A percentile compares a stretch with the other conserved stretches of the same genome.
phyloP scores from a whole-genome alignment of 2,329 filamentous ascomycete species.

The Cyclaneusma minus region DNA sequence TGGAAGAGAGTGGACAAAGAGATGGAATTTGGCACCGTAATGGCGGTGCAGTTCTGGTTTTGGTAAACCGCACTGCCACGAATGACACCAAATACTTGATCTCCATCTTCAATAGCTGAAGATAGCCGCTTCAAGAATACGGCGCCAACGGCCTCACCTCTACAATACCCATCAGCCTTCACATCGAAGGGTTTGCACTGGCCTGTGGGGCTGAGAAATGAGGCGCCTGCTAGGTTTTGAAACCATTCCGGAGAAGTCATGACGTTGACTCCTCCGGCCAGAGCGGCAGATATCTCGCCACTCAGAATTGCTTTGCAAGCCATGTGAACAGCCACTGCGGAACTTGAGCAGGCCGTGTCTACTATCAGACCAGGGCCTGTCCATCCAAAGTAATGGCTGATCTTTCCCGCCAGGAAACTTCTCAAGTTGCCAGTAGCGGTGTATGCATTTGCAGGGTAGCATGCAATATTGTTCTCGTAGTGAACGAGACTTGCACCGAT shows the following conservation, averaged over 20 bases:
- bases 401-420: slow-evolving; percentile 14
- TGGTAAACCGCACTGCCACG: slow-evolving; percentile 34
- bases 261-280: slow-evolving; percentile 11
- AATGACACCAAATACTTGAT: slow-evolving; percentile 25
- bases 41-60: slow-evolving; percentile 60
- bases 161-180: slow-evolving; percentile 36
- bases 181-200: slow-evolving; percentile 30
- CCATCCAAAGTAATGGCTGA: slow-evolving; percentile 22
- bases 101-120: slow-evolving; percentile 31
- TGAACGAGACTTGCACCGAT: slow-evolving; percentile 4
- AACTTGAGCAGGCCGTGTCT: slow-evolving; percentile 24
- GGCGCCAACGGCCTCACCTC: slow-evolving; percentile 30
- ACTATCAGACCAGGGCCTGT: slow-evolving; percentile 18
- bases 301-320: slow-evolving; percentile 16
- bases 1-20: slow-evolving; percentile 57
- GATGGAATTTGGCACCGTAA: slow-evolving; percentile 63
- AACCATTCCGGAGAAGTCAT: slow-evolving; percentile 3
- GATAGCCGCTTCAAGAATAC: slow-evolving; percentile 33
- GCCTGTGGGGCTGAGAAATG: not conserved
- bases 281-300: slow-evolving; percentile 8
- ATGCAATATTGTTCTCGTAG: slow-evolving; percentile 5
- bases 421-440: slow-evolving; percentile 10
- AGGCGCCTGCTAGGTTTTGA: not conserved
- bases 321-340: slow-evolving; percentile 21
- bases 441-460: slow-evolving; percentile 3